Evolutionary conservation across 352 stramenopile genomes (phyloP), one percentile per base, ranked within the genome.

Genomic region (Phytophthora sojae): DNA sequence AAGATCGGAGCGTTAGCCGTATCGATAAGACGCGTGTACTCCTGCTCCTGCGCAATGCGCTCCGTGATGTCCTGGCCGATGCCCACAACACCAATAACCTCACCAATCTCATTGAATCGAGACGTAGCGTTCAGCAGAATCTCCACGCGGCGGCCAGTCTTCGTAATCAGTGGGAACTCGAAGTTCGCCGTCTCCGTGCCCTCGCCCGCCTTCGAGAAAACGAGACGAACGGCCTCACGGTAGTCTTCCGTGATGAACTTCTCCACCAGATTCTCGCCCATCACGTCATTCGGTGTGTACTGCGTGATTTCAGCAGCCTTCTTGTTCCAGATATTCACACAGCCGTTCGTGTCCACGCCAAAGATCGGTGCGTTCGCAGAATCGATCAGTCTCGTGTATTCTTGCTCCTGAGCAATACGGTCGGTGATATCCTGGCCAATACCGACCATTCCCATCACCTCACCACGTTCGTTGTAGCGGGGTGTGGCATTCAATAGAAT

Each of bases 331-430:
- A 82, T 91, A 57, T 88, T 97, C 85, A 70, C 95, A 83, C 30
- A 93, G 37, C 35, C 86, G 61, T 39, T 75, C 52, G 63, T 88
- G 53, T 96, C 86, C 6, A 91, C 73, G 44, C 83, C 83, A 57
- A 91, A 91, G 44, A 91, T 91, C 14, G 82, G 82, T 7, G 82
- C 82, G 51, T 90, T 90, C 21, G 82, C 82, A 7, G 82, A 78
- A 51, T 90, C 80, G 15, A 90, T 90, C 15, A 90, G 51, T 50
- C 82, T 80, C 39, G 59, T 78, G 66, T 89, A 92, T 42, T 96
- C 92, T 63, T 95, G 89, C 35, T 97, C 85, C 45, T 97, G 82
- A 0, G 92, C 88, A 42, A 97, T 88, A 15, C 85, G 83, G 37
- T 88, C 78, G 8, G 85, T 93, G 55, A 93, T 90, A 64, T 91